Percentiles rank a stretch among this genome's conserved stretches.
Conservation (phyloP, 441 rosid species). For the Populus trichocarpa region DNA sequence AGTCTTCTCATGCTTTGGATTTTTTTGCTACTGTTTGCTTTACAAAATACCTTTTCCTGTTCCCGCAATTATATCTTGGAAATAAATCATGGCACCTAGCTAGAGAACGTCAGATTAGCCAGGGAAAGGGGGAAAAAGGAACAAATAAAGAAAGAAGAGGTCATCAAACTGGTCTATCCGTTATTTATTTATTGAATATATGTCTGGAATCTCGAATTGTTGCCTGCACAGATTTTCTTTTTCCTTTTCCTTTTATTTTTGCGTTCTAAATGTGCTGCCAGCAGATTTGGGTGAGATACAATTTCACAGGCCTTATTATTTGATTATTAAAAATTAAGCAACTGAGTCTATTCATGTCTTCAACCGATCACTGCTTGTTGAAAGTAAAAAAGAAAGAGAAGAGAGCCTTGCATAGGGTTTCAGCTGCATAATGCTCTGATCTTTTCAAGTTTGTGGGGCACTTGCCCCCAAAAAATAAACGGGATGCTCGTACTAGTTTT, state of each 20-base stretch:
- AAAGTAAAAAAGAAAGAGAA: background rate
- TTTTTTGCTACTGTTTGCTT: background rate
- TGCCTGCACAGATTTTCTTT: background rate
- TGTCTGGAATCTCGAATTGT: background rate
- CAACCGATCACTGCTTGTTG: background rate
- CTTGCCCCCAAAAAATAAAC: too few species aligned
- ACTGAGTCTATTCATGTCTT: background rate
- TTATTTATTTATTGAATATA: background rate
- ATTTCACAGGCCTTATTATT: background rate
- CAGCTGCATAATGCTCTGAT: too few species aligned
- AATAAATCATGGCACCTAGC: background rate
- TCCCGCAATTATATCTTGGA: slow-evolving; percentile 5
- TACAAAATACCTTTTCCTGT: background rate
- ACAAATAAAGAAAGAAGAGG: too few species aligned
- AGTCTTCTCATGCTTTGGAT: slow-evolving; percentile 15
- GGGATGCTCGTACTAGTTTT: too few species aligned
- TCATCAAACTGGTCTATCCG: background rate
- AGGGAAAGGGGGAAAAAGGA: background rate
- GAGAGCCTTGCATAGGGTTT: background rate
- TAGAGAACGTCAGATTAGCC: background rate
- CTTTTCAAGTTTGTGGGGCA: too few species aligned
- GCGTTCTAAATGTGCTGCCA: background rate
- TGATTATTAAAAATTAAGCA: background rate
- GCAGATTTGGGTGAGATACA: background rate
- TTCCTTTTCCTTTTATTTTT: background rate